Percentiles rank a stretch among this genome's conserved stretches.
Evolutionary conservation across 805 yeast species (phyloP).

Genomic region (Kodamaea hsintzibuensis): DNA sequence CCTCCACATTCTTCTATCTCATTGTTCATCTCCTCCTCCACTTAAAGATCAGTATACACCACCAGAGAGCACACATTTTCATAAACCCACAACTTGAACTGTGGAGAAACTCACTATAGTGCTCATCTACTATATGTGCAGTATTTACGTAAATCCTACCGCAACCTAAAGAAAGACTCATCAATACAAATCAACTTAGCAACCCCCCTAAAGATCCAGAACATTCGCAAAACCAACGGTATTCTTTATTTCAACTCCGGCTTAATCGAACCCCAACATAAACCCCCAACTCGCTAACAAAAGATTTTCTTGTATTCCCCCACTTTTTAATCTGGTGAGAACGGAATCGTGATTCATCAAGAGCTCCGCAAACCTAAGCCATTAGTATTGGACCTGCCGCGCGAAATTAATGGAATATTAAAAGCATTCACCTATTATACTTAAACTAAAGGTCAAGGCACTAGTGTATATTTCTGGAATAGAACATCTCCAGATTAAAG

Average conservation of each 20-base stretch:
- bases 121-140: too few species aligned
- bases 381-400: not conserved
- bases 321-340: not conserved
- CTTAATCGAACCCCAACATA: not conserved
- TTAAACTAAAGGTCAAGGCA: too few species aligned
- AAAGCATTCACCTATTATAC: not conserved
- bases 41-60: too few species aligned
- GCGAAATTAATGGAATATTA: not conserved
- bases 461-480: too few species aligned
- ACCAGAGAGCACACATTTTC: too few species aligned
- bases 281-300: not conserved
- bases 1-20: too few species aligned
- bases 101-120: too few species aligned
- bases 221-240: not conserved
- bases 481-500: too few species aligned
- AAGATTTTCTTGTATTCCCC: not conserved
- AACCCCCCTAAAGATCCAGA: not conserved
- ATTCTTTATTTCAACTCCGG: not conserved
- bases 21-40: too few species aligned
- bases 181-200: not conserved
- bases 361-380: not conserved
- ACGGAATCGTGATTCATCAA: not conserved
- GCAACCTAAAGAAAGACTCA: too few species aligned
- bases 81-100: too few species aligned
- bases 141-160: too few species aligned